Evolutionary conservation across 768 basidiomycete species (phyloP), one percentile per base, ranked within the genome.

Genomic region (Lactarius trivialis): DNA sequence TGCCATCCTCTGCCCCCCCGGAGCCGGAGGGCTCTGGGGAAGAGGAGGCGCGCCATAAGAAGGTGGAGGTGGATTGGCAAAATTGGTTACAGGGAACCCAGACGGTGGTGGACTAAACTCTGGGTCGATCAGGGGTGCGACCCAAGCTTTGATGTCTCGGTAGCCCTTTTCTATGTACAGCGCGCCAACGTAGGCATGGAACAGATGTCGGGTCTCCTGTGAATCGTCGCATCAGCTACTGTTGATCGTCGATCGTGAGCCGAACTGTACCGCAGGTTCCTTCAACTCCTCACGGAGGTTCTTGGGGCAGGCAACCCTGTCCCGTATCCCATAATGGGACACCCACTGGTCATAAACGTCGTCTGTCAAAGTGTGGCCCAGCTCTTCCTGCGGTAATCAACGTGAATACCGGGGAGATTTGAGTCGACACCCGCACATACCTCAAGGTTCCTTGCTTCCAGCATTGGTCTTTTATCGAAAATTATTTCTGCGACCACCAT

Each of bases 1-100:
- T 15, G 88, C 82, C 19, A 82, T 71, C 56, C 77, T 75, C 3
- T 84, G 85, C 68, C 82, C 82, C n/a, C 84, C 85, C 17, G 85
- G 84, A 30, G 84, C 77, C 55, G 85, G 69, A 33, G 86, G 84
- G 71, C 88, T 89, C 14, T 77, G 70, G 39, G 75, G 70, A 62
- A 59, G 69, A 14, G 70, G 73, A 15, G 77, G 76, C 4, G 77
- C 76, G 28, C 76, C 73, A 36, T 75, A 74, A 43, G 60, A 55
- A 61, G 76, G 73, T 21, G 73, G 71, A 0, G 71, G 74, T 48
- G 71, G 68, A 55, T 69, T 30, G 17, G 5, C 24, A 32, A 5
- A 15, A 32, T 4, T 33, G 17, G 32, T 6, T 17, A 30, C 58
- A 69, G 68, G 9, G 58, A 24, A 69, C 24, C 52, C 55, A 34